Evolutionary conservation across 1,139 yeast species (phyloP).

Genomic region (Geotrichum klebahnii): DNA sequence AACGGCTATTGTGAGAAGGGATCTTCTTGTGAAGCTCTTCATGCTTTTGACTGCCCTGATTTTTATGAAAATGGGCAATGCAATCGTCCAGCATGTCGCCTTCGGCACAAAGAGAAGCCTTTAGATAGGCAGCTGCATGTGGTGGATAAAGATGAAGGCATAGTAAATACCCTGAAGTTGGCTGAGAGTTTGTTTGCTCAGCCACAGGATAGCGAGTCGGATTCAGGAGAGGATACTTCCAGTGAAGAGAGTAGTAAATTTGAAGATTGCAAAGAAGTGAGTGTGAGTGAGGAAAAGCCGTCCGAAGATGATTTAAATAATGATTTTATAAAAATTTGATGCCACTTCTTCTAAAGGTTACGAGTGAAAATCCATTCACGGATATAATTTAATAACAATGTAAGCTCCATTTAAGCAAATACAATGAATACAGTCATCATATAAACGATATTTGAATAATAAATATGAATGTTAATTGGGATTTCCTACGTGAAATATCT

Average conservation of each 20-base stretch:
- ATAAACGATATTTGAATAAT: too few species aligned
- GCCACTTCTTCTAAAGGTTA: too few species aligned
- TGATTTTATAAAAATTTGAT: slow-evolving; percentile 18
- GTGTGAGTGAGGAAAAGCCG: neutral
- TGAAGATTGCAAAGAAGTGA: neutral
- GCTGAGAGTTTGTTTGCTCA: slow-evolving; percentile 15
- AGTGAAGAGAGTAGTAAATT: slow-evolving; percentile 9
- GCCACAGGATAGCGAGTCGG: slow-evolving; percentile 14
- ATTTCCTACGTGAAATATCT: too few species aligned
- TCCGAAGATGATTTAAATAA: slow-evolving; percentile 9
- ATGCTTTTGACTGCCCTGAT: slow-evolving; percentile 67
- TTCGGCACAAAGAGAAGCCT: slow-evolving; percentile 41
- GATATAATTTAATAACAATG: neutral
- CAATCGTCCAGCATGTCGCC: slow-evolving; percentile 49
- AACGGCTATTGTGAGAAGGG: slow-evolving; percentile 70
- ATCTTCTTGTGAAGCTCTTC: slow-evolving; percentile 52
- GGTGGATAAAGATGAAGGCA: slow-evolving; percentile 15
- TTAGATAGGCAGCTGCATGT: slow-evolving; percentile 9
- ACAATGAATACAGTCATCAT: too few species aligned
- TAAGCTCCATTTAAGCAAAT: too few species aligned
- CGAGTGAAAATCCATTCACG: neutral
- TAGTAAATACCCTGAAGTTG: slow-evolving; percentile 16
- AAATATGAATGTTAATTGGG: too few species aligned
- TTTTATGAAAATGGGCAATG: slow-evolving; percentile 59
- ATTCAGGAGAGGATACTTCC: slow-evolving; percentile 5